These are phyloP conservation scores for Ophiognomonia clavigignenti-juglandacearum DNA, from an alignment of 2,329 filamentous ascomycete species.

Conservation along the genomic window DNA sequence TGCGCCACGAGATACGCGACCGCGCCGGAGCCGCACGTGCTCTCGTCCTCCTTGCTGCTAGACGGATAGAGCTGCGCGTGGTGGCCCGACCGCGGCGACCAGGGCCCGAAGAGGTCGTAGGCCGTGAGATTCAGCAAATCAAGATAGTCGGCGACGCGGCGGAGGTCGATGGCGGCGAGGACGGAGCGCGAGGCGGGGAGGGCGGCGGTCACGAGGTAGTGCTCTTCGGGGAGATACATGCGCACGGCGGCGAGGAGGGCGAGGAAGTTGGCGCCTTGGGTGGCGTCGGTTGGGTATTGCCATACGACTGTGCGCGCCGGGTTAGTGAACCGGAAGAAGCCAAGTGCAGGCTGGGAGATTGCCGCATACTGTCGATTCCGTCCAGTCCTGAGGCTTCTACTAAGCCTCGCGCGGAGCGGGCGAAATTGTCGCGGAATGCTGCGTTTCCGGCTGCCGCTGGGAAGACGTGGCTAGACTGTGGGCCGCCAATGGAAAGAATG, in stretches of 20 bases:
- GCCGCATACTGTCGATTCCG: slow-evolving; percentile 66
- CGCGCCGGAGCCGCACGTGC: slow-evolving; percentile 64
- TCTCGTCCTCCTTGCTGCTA: slow-evolving; percentile 44
- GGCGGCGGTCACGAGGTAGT: slow-evolving; percentile 66
- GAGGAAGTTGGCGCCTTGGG: slow-evolving; percentile 67
- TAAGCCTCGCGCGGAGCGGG: slow-evolving; percentile 58
- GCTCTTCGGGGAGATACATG: slow-evolving; percentile 60
- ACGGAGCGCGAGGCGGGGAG: slow-evolving; percentile 64
- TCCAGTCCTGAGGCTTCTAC: slow-evolving; percentile 68
- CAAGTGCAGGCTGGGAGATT: not conserved
- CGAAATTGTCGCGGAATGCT: slow-evolving; percentile 63
- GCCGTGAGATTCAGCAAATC: slow-evolving; percentile 76
- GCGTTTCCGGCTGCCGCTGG: slow-evolving; percentile 60
- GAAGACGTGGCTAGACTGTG: slow-evolving; percentile 60
- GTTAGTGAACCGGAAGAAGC: not conserved
- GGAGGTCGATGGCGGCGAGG: slow-evolving; percentile 65
- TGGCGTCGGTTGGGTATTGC: slow-evolving; percentile 65
- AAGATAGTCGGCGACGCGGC: slow-evolving; percentile 57
- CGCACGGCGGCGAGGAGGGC: slow-evolving; percentile 63
- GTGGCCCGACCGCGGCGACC: slow-evolving; percentile 64
- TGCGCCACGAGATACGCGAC: slow-evolving; percentile 61
- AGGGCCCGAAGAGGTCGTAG: slow-evolving; percentile 73
- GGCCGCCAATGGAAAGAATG: slow-evolving; percentile 73
- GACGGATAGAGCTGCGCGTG: slow-evolving; percentile 70
- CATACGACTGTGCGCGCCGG: slow-evolving; percentile 60